Evolutionary conservation across 345 rosid genomes (phyloP), one percentile per base, ranked within the genome.

Genomic region (Xanthoceras sorbifolium): DNA sequence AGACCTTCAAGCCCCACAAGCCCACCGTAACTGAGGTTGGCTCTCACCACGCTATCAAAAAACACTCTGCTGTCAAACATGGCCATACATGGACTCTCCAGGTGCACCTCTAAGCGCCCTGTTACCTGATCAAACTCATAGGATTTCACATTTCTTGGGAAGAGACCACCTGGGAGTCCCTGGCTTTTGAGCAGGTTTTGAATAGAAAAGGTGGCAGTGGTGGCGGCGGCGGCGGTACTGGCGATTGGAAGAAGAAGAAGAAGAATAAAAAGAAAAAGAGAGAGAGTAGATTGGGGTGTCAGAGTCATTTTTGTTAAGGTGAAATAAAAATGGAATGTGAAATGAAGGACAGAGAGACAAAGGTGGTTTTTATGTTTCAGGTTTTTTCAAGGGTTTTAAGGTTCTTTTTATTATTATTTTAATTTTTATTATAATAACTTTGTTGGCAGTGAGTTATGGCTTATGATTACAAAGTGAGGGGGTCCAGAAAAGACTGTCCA

Each of bases 21-120:
- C 15, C 94, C 95, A 46, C 98, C 97, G 64, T 92, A 94, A 63
- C 91, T 91, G 38, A 94, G 91, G 72, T 92, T 94, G 25, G 97
- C 98, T 60, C 78, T 87, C 20, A 94, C 88, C 54, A 89, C 89
- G 9, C 88, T 87, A 57, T 92, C 92, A 65, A 92, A 92, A 71
- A 75, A 76, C 28, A 94, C 93, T 64, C 97, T 83, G 26, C 87
- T 87, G 60, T 93, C 98, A 36, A 86, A 94, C 80, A 86, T 86
- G 25, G 97, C 88, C 79, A 94, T 82, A 83, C 98, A 94, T 0
- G 97, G 92, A 12, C 83, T 83, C 3, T 91, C 87, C 32, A 94
- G 71, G 62, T 84, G 68, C 54, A 94, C 97, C 76, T 92, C 89
- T 5, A 92, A 89, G 38, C 85, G 85, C 23, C 92, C 95, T 55